A percentile compares a stretch with the other conserved stretches of the same genome.
Conservation (phyloP, 1,284 basidiomycete genomes). For the Papiliotrema laurentii region DNA sequence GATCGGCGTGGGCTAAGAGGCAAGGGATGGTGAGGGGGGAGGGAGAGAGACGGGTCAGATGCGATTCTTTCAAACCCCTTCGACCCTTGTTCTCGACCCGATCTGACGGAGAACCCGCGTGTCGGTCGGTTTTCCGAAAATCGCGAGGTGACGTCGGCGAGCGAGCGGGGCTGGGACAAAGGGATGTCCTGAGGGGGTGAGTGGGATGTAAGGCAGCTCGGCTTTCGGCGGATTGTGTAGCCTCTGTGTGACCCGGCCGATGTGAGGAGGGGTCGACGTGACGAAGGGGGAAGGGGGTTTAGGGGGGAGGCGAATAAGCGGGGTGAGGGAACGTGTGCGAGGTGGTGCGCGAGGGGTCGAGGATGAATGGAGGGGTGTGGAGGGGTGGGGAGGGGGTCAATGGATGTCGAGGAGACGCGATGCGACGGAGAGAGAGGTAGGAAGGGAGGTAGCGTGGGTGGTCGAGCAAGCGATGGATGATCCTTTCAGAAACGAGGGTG, state of each 20-base stretch:
- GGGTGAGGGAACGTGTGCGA: neutral
- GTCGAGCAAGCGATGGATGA: neutral
- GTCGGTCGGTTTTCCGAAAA: too few relatives aligned
- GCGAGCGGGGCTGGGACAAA: neutral
- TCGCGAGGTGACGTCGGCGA: neutral
- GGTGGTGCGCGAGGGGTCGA: neutral
- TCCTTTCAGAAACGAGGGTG: neutral
- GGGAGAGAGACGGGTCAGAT: neutral
- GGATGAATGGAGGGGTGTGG: neutral
- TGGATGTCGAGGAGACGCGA: too few relatives aligned
- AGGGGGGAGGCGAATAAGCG: neutral
- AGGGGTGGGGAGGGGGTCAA: too few relatives aligned
- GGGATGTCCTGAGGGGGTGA: too few relatives aligned
- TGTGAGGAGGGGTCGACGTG: neutral
- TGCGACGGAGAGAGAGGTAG: neutral
- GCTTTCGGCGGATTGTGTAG: neutral
- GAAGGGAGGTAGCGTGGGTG: neutral
- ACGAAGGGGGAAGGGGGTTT: neutral
- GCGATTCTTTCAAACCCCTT: neutral
- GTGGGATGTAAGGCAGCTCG: too few relatives aligned
- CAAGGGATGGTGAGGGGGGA: neutral
- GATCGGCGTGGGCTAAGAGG: neutral
- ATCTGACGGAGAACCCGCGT: neutral
- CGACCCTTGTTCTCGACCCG: neutral
- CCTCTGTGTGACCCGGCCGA: neutral